Conservation (phyloP, 2,329 filamentous ascomycete genomes). For the Elsinoe batatas region DNA sequence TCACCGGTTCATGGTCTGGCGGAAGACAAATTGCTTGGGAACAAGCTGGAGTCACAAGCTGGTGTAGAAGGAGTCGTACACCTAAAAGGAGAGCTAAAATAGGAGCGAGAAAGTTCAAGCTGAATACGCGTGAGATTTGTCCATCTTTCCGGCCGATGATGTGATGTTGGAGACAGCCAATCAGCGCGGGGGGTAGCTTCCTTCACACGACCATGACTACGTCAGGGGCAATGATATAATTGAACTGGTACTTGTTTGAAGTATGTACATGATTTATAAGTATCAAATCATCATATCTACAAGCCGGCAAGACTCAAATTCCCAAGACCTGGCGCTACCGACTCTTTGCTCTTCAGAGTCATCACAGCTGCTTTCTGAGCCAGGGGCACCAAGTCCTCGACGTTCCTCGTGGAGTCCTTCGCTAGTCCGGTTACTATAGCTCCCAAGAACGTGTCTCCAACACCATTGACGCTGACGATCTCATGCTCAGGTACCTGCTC, state of each 20-base stretch:
- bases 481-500: conserved; percentile 52
- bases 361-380: conserved; percentile 74
- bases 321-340: conserved; percentile 54
- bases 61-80: background rate
- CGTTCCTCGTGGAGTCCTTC: conserved; percentile 35
- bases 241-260: no score
- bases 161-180: conserved; percentile 3
- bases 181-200: background rate
- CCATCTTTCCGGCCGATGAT: conserved; percentile 6
- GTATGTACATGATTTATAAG: background rate
- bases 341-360: conserved; percentile 64
- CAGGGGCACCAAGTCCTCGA: conserved; percentile 59
- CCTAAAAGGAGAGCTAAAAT: no score
- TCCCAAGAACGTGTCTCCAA: conserved; percentile 86
- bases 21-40: background rate
- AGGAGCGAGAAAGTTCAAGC: no score
- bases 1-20: background rate
- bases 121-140: background rate
- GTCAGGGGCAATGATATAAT: background rate
- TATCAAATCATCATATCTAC: background rate
- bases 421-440: conserved; percentile 71
- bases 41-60: background rate
- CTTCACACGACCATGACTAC: background rate
- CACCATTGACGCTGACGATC: conserved; percentile 84
- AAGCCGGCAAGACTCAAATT: conserved; percentile 28